phyloP scores from a whole-genome alignment of 306 rosid species.

The Delonix regia region DNA sequence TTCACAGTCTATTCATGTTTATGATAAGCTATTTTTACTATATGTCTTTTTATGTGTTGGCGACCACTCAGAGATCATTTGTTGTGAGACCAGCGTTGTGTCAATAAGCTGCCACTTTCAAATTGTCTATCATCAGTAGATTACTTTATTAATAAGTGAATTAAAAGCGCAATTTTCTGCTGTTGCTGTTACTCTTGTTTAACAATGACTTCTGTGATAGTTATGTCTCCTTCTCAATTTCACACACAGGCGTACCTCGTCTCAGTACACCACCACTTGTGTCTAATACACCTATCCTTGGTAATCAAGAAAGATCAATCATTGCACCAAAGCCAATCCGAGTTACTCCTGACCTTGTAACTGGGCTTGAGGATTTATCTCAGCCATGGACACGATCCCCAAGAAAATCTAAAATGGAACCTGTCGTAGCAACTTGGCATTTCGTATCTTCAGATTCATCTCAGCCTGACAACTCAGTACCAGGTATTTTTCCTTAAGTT shows the following conservation, averaged over 20 bases:
- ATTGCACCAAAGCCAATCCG: constrained; percentile 96
- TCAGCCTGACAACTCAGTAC: constrained; percentile 54
- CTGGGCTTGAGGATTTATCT: constrained; percentile 84
- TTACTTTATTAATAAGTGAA: constrained; percentile 33
- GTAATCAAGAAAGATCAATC: constrained; percentile 64
- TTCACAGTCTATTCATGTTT: constrained; percentile 1
- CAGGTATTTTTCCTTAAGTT: constrained; percentile 68
- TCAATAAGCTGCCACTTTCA: constrained; percentile 20
- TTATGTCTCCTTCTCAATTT: constrained; percentile 33
- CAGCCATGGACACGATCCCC: constrained; percentile 99
- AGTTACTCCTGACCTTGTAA: constrained; percentile 65
- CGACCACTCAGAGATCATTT: constrained; percentile 19
- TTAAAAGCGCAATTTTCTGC: constrained; percentile 2
- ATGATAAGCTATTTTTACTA: constrained; percentile 17
- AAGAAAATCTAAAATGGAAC: constrained; percentile 85
- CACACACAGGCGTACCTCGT: constrained; percentile 93
- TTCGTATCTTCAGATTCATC: constrained; percentile 65
- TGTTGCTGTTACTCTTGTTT: constrained; percentile 30
- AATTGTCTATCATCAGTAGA: constrained; percentile 18
- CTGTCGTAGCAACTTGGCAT: constrained; percentile 86
- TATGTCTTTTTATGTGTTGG: constrained; percentile 24
- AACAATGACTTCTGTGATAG: constrained; percentile 9
- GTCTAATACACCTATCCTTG: constrained; percentile 56
- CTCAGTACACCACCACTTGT: constrained; percentile 95
- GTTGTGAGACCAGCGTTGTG: constrained; percentile 12